Base-by-base conservation (phyloP, 2,329 filamentous ascomycete genomes). In the Aspergillus sp. region DNA sequence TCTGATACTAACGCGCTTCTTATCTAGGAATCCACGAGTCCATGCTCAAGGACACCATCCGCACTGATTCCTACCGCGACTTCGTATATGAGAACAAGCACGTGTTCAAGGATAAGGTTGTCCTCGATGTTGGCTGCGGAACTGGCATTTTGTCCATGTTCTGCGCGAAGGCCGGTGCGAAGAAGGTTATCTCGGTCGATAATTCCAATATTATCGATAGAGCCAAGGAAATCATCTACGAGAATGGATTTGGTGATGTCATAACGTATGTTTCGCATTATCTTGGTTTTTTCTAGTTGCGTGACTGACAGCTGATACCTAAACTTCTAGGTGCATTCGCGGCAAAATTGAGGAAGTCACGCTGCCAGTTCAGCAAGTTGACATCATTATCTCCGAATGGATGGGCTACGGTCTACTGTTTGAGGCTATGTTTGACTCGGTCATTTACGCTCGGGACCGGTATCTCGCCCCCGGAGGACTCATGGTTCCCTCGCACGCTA, bases 361-460 rank as follows among this genome's bases (percentile, higher is more conserved):
- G 59, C 83, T 92, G 21, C 92, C 90, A 1, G 88, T 94, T 7
- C 82, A 87, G 57, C 82, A 93, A 71, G 93, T 97, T 49, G 94
- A 98, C 77, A 89, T 98, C 70, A 96, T 98, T 72, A 89, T 98
- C 62, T 96, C 91, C 61, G 93, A 98, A 76, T 98, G 93, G 93
- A 98, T 98, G 93, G 93, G 93, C 30, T 98, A 98, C 74, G 91
- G 89, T 65, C 84, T 97, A 17, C 84, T 97, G 5, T 98, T 96
- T 75, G 93, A 98, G 78, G 92, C 92, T 58, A 98, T 98, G 93
- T 86, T 98, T 27, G 92, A 95, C 65, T 96, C 91, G 52, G 91
- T 98, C 21, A 83, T 98, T 54, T 94, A 87, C 71, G 94, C 94
- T 47, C 85, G 93, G 62, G 93, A 98, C 77, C 87, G 86, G 67